Evolutionary conservation across 2,329 filamentous ascomycete genomes (phyloP).

Genomic region (Aspergillus chevalieri): DNA sequence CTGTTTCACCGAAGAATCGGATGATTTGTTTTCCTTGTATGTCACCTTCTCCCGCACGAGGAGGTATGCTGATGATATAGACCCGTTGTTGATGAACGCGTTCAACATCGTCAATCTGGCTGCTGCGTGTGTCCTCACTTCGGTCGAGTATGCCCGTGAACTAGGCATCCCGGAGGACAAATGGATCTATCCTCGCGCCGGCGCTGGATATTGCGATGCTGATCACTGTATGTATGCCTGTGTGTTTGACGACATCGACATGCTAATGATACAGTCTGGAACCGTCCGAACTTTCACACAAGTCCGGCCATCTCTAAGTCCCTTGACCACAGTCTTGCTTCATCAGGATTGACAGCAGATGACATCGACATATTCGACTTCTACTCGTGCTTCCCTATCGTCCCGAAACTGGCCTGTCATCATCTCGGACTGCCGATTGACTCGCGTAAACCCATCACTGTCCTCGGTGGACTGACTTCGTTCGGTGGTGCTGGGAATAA

Average conservation of each 20-base stretch:
- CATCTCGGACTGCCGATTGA: conserved; percentile 52
- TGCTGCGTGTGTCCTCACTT: conserved; percentile 56
- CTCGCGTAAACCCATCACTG: conserved; percentile 49
- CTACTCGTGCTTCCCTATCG: conserved; percentile 66
- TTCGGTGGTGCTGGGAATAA: conserved; percentile 68
- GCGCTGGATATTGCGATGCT: conserved; percentile 56
- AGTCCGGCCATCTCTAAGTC: conserved; percentile 55
- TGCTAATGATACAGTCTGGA: conserved; percentile 48
- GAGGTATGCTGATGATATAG: conserved; percentile 29
- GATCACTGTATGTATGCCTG: conserved; percentile 41
- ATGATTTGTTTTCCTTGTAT: conserved; percentile 65
- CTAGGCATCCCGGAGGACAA: conserved; percentile 50
- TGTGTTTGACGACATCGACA: neutral
- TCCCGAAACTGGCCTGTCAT: conserved; percentile 59
- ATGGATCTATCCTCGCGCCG: conserved; percentile 61
- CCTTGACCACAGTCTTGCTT: conserved; percentile 48
- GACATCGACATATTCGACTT: conserved; percentile 59
- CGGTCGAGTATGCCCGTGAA: conserved; percentile 47
- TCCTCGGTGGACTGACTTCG: conserved; percentile 60
- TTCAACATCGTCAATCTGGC: conserved; percentile 64
- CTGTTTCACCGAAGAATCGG: conserved; percentile 51
- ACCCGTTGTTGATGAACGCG: conserved; percentile 64
- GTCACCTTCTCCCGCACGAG: conserved; percentile 13
- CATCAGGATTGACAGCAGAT: conserved; percentile 42
- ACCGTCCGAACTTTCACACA: conserved; percentile 52